Evolutionary conservation across 2,329 filamentous ascomycete genomes (phyloP).

Genomic region (Calonectria pauciramosa): DNA sequence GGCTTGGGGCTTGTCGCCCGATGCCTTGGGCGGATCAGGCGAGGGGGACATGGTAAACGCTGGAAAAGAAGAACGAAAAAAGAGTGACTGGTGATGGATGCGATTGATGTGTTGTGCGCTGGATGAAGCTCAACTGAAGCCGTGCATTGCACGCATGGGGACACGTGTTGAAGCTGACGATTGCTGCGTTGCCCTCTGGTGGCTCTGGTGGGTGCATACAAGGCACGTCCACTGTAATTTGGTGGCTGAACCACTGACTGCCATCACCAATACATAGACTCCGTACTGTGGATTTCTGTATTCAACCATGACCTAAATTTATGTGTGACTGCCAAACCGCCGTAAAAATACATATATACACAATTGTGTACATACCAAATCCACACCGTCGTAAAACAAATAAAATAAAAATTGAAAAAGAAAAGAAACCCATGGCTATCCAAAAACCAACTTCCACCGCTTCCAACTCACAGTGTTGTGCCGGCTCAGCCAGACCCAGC

Average conservation of each 20-base stretch:
- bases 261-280: not conserved
- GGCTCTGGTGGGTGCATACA: not conserved
- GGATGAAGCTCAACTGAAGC: not conserved
- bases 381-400: no score
- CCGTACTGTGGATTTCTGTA: not conserved
- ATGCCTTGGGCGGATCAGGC: not conserved
- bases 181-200: not conserved
- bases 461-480: not conserved
- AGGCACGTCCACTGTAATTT: not conserved
- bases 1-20: not conserved
- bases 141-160: not conserved
- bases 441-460: not conserved
- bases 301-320: not conserved
- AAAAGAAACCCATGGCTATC: not conserved
- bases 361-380: not conserved
- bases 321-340: not conserved
- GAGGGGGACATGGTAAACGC: not conserved
- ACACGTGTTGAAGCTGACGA: constrained; percentile 8
- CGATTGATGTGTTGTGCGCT: not conserved
- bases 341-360: not conserved
- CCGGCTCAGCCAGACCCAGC: constrained; percentile 35
- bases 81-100: not conserved
- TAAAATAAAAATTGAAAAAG: no score
- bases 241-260: not conserved
- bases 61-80: not conserved